Conservation (phyloP, 306 rosid species). For the Cucurbita maxima region DNA sequence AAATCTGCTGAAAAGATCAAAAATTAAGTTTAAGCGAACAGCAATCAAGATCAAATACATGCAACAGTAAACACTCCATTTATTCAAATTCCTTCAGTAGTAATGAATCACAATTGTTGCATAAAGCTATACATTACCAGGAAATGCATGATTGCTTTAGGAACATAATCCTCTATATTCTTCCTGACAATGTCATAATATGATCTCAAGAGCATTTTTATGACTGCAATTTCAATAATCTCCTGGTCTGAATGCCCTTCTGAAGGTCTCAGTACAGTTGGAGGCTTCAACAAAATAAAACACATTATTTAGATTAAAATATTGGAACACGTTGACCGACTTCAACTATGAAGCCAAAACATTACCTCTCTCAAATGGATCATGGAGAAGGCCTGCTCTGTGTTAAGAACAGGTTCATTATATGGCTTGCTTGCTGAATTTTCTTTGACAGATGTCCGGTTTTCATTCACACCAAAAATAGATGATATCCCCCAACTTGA, state of each 20-base stretch:
- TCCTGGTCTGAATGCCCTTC: constrained; percentile 21
- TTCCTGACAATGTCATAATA: constrained; percentile 36
- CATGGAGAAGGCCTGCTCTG: constrained; percentile 15
- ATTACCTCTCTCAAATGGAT: constrained; percentile 32
- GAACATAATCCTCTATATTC: constrained; percentile 28
- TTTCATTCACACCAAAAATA: constrained; percentile 14
- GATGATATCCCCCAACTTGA: constrained; percentile 24
- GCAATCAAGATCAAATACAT: neutral
- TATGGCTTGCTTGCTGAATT: constrained; percentile 4
- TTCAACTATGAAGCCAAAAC: neutral
- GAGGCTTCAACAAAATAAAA: constrained; percentile 22
- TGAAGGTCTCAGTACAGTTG: constrained; percentile 26
- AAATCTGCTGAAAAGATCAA: neutral
- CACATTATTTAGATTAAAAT: neutral
- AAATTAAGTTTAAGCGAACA: neutral
- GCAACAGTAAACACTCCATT: neutral
- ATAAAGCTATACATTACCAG: constrained; percentile 11
- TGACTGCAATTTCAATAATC: constrained; percentile 15
- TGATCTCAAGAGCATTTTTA: constrained; percentile 23
- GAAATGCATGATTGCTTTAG: constrained; percentile 37
- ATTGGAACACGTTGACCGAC: neutral
- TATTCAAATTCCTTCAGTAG: neutral
- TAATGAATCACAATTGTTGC: neutral
- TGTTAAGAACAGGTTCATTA: constrained; percentile 11
- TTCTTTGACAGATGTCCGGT: constrained; percentile 9